Evolutionary conservation across 176 grass and related monocot species (phyloP), one percentile per base, ranked within the genome.

Genomic region (Stipa capillata): DNA sequence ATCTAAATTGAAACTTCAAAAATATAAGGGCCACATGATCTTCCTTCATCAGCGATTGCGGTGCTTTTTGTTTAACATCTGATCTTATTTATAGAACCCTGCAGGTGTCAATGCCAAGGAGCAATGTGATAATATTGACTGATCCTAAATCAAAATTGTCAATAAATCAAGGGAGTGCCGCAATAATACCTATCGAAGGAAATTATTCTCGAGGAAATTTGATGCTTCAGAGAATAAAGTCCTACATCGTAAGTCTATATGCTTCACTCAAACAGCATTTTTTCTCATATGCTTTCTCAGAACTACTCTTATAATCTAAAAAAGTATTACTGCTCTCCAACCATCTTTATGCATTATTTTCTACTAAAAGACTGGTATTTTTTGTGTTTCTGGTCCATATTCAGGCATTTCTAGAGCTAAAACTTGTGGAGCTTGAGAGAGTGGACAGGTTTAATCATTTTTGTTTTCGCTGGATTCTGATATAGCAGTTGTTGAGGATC

Each of bases 171-270:
- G 77, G 84, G 28, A 89, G 78, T 74, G 53, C 78, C 56, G 73
- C 80, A 55, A 74, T 90, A 79, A 76, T 90, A 49, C 87, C 83
- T 50, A 89, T 95, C 4, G 55, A 85, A 49, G 96, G 92, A 89
- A 85, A 95, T 55, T 99, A 99, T 90, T 87, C 90, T 74, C 76
- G 88, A 73, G 89, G 60, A 83, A 91, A 93, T 80, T 69, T 99
- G 66, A 95, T 99, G 96, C 84, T 99, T 80, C 96, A 99, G 79
- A 89, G 92, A 78, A 91, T 99, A 78, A 95, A 76, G 69, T 93
- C 96, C 33, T 99, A 95, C 89, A 86, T 93, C 79, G 96, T 98
- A 83, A 94, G 96, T 84, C 34, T 79, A 48, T 75, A 18, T 42
- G 25, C 48, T 68, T 79, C 28, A 41, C 71, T 28, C 24, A 49